Evolutionary conservation across 768 basidiomycete species (phyloP).

Genomic region (Phaffia australis): DNA sequence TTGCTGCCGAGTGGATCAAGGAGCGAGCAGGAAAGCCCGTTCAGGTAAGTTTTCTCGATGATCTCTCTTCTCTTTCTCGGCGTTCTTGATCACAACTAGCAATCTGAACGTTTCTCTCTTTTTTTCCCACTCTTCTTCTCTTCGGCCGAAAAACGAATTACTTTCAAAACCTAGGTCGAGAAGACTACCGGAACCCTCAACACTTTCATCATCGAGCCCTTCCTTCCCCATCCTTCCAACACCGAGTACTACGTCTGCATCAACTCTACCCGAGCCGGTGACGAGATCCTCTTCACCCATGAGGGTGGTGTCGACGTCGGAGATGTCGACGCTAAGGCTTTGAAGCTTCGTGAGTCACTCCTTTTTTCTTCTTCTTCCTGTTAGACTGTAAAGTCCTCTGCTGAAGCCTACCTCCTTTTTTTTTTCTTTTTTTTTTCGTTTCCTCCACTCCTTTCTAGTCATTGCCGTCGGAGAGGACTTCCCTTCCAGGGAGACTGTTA

Average conservation of each 20-base stretch:
- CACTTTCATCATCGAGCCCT: constrained; percentile 98
- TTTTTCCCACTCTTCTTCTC: background rate
- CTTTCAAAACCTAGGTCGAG: constrained; percentile 55
- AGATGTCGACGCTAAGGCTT: constrained; percentile 94
- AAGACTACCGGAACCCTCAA: constrained; percentile 85
- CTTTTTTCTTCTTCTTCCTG: background rate
- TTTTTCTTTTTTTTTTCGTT: background rate
- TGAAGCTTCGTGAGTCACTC: constrained; percentile 54
- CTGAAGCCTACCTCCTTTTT: background rate
- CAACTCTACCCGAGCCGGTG: constrained; percentile 86
- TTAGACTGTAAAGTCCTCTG: background rate
- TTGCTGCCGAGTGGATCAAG: constrained; percentile 75
- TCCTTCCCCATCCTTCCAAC: constrained; percentile 85
- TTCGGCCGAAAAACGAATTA: background rate
- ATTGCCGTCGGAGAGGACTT: constrained; percentile 41
- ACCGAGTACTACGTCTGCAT: constrained; percentile 98
- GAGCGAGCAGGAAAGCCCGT: constrained; percentile 85
- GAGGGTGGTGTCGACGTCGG: constrained; percentile 98
- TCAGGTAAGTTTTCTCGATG: constrained; percentile 47
- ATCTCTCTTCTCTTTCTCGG: background rate
- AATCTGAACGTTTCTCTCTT: background rate
- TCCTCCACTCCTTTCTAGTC: background rate
- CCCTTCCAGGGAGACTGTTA: constrained; percentile 70
- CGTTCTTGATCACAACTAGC: background rate
- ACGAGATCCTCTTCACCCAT: constrained; percentile 95